Conservation (phyloP, 1,284 basidiomycete genomes). For the Neotropicomus parvogracilis region DNA sequence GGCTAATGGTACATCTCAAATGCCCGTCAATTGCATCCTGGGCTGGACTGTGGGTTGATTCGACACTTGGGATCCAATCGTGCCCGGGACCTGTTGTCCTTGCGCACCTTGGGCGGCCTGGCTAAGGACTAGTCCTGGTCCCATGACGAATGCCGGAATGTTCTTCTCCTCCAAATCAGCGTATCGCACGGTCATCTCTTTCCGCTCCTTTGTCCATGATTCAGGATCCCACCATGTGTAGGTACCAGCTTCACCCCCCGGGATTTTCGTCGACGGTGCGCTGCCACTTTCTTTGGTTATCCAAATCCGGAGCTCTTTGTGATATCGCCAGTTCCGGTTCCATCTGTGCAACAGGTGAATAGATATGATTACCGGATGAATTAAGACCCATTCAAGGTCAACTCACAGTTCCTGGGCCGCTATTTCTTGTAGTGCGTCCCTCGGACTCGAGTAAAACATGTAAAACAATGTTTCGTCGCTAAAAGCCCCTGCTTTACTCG, state of each 20-base stretch:
- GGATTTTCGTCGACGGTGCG: slow-evolving; percentile 80
- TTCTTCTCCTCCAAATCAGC: slow-evolving; percentile 84
- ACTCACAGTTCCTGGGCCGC: slow-evolving; percentile 93
- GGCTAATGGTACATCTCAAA: slow-evolving; percentile 27
- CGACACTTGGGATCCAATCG: slow-evolving; percentile 29
- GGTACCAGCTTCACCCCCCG: slow-evolving; percentile 84
- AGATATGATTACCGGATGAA: slow-evolving; percentile 1
- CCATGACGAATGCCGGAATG: slow-evolving; percentile 55
- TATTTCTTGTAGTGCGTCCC: slow-evolving; percentile 92
- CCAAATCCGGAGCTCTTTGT: slow-evolving; percentile 94
- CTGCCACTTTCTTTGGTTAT: slow-evolving; percentile 90
- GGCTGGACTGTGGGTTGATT: slow-evolving; percentile 28
- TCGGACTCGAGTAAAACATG: slow-evolving; percentile 95
- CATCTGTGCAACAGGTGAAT: slow-evolving; percentile 50
- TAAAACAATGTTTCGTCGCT: slow-evolving; percentile 98
- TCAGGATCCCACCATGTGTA: slow-evolving; percentile 94
- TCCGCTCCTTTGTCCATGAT: slow-evolving; percentile 82
- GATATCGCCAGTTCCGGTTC: slow-evolving; percentile 96
- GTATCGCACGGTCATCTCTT: slow-evolving; percentile 86
- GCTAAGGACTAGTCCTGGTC: slow-evolving; percentile 50
- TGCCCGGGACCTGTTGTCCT: slow-evolving; percentile 30
- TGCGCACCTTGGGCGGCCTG: slow-evolving; percentile 25
- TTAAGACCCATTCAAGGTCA: not conserved
- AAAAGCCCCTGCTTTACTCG: slow-evolving; percentile 84
- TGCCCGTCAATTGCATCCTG: slow-evolving; percentile 36